Evolutionary conservation across 345 rosid genomes (phyloP).

Genomic region (Hibiscus trionum): DNA sequence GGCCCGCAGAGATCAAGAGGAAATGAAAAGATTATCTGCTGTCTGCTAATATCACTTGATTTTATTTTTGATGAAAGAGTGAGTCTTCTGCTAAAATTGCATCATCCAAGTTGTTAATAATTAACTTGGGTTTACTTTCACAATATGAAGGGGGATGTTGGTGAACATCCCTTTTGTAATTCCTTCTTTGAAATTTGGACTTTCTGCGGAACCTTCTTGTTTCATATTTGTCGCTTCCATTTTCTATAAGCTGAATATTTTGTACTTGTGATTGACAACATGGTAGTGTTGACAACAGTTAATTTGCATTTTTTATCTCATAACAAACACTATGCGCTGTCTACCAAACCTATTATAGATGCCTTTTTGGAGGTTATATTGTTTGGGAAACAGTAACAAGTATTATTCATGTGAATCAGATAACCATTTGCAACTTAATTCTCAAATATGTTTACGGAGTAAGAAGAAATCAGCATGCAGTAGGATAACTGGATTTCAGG

Average conservation of each 20-base stretch:
- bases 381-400: slow-evolving; percentile 19
- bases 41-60: not conserved
- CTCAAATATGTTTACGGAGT: slow-evolving; percentile 27
- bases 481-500: slow-evolving; percentile 49
- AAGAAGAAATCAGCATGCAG: slow-evolving; percentile 36
- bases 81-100: not conserved
- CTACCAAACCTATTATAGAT: not conserved
- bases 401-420: slow-evolving; percentile 32
- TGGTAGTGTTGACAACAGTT: not conserved
- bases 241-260: not conserved
- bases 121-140: not conserved
- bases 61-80: not conserved
- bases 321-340: not conserved
- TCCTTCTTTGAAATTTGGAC: not conserved
- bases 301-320: not conserved
- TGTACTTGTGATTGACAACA: not conserved
- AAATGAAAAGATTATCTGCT: slow-evolving; percentile 3
- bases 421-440: slow-evolving; percentile 22
- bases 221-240: not conserved
- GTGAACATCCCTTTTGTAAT: not conserved
- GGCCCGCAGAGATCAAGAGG: not conserved
- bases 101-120: not conserved
- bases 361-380: slow-evolving; percentile 12
- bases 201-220: not conserved
- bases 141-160: not conserved